These are phyloP conservation scores for Dactylellina parvicollis DNA, from an alignment of 2,329 filamentous ascomycete species.

Conservation along the genomic window DNA sequence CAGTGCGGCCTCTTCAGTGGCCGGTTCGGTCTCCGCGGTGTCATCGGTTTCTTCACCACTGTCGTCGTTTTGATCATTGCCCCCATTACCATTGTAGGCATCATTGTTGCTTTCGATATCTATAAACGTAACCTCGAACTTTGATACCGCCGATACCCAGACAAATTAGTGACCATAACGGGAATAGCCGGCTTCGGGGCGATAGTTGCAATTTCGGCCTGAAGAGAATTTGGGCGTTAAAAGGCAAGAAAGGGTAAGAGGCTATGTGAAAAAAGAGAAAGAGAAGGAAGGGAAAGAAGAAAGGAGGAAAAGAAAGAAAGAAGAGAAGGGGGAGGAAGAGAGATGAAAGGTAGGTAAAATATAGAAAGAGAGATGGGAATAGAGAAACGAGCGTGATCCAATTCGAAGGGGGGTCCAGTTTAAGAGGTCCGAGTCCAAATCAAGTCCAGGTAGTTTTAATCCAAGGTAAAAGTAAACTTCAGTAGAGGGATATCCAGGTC, in stretches of 20 bases:
- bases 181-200: slow-evolving; percentile 1
- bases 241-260: not conserved
- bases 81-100: too few species aligned
- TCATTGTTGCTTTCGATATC: too few species aligned
- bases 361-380: not conserved
- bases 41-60: too few species aligned
- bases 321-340: not conserved
- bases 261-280: not conserved
- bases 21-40: too few species aligned
- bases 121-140: slow-evolving; percentile 32
- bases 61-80: too few species aligned
- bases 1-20: too few species aligned
- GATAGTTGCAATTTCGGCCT: slow-evolving; percentile 4
- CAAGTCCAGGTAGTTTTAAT: slow-evolving; percentile 6
- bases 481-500: not conserved
- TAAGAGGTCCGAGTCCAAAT: slow-evolving; percentile 8
- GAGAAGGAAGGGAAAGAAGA: not conserved
- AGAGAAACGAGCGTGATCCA: not conserved
- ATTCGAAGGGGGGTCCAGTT: slow-evolving; percentile 1
- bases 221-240: slow-evolving; percentile 1
- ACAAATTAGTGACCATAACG: slow-evolving; percentile 25
- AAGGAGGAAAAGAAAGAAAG: not conserved
- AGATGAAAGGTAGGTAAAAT: not conserved
- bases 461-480: not conserved
- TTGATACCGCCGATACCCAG: not conserved